Conservation (phyloP, 306 rosid genomes). For the Ammopiptanthus mongolicus region DNA sequence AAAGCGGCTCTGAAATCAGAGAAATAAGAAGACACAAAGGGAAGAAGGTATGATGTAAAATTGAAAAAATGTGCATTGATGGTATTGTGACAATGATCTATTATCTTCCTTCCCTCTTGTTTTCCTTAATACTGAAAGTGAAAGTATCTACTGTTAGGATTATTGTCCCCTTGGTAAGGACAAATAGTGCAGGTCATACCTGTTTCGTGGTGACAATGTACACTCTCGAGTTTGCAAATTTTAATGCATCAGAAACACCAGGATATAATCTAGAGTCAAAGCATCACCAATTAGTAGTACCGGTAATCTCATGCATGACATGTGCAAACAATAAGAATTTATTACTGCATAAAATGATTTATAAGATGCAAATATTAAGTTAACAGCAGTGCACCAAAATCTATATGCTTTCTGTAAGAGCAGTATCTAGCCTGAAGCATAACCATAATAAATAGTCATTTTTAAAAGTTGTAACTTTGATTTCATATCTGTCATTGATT, state of each 20-base stretch:
- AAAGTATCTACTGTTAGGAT: background rate
- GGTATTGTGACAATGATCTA: background rate
- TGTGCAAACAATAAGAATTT: conserved; percentile 9
- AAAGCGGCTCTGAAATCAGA: conserved; percentile 56
- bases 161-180: conserved; percentile 1
- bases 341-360: background rate
- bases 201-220: conserved; percentile 81
- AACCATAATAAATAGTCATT: background rate
- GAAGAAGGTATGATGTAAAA: background rate
- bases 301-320: background rate
- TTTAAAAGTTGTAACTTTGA: too few relatives aligned
- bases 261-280: conserved; percentile 65
- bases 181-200: conserved; percentile 28
- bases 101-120: background rate
- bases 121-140: conserved; percentile 9
- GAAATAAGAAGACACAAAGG: background rate
- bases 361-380: background rate
- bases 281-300: background rate
- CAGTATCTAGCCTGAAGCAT: conserved; percentile 10
- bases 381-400: background rate
- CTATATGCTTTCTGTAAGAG: background rate
- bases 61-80: background rate
- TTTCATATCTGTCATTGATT: too few relatives aligned
- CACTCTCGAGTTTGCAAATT: conserved; percentile 70
- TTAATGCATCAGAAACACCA: conserved; percentile 80